phyloP scores from a whole-genome alignment of 2,329 filamentous ascomycete genomes.

The Aureobasidium sp. region DNA sequence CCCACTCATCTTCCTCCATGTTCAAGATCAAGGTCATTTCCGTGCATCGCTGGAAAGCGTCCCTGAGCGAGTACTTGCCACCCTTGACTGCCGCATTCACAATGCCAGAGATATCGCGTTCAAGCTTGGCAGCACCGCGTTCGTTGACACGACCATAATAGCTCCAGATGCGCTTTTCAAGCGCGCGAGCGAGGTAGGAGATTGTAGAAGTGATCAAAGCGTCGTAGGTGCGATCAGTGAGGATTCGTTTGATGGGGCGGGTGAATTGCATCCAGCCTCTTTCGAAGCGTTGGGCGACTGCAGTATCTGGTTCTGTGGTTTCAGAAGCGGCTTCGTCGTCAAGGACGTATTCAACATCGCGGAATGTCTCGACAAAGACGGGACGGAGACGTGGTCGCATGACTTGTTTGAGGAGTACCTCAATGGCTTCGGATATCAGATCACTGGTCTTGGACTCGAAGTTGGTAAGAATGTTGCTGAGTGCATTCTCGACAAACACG shows the following conservation, averaged over 20 bases:
- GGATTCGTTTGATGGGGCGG: constrained; percentile 72
- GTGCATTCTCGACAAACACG: constrained; percentile 57
- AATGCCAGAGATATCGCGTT: constrained; percentile 74
- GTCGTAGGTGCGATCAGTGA: constrained; percentile 70
- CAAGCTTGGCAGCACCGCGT: constrained; percentile 73
- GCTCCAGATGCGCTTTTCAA: constrained; percentile 82
- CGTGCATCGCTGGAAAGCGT: constrained; percentile 65
- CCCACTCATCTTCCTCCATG: constrained; percentile 96
- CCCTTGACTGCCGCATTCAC: constrained; percentile 60
- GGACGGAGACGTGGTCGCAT: constrained; percentile 78
- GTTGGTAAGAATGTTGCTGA: constrained; percentile 61
- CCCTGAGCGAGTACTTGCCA: constrained; percentile 67
- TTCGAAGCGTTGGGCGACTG: constrained; percentile 74
- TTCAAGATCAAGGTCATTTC: constrained; percentile 83
- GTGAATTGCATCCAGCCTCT: constrained; percentile 80
- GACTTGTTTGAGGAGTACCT: constrained; percentile 80
- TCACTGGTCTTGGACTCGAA: constrained; percentile 76
- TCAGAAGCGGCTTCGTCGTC: constrained; percentile 41
- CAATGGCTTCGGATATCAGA: constrained; percentile 73
- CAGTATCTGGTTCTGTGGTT: constrained; percentile 42
- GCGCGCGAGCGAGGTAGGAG: constrained; percentile 63
- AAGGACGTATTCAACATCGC: constrained; percentile 79
- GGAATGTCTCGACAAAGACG: constrained; percentile 80
- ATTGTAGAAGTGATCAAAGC: constrained; percentile 69
- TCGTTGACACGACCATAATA: constrained; percentile 73